These are phyloP conservation scores for Psilocybe subaeruginosa DNA, from an alignment of 768 basidiomycete species.

Conservation along the genomic window DNA sequence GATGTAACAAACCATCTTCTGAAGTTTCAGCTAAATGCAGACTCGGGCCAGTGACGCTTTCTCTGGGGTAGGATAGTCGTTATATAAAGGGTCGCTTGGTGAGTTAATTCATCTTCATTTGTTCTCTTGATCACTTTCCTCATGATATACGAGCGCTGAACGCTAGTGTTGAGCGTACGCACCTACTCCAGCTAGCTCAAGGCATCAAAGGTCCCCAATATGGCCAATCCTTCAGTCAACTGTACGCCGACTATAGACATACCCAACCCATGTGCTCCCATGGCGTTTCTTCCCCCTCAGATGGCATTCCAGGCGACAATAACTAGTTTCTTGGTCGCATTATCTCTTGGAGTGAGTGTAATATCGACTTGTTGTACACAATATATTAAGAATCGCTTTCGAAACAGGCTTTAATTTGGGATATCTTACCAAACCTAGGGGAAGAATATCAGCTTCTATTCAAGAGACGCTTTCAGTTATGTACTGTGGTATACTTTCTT, in stretches of 20 bases:
- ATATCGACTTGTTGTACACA: too few relatives aligned
- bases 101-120: neutral
- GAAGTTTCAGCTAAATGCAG: too few relatives aligned
- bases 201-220: neutral
- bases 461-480: neutral
- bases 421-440: neutral
- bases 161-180: neutral
- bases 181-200: neutral
- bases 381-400: too few relatives aligned
- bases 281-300: conserved; percentile 4
- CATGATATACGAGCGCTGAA: neutral
- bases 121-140: too few relatives aligned
- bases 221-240: neutral
- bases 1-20: too few relatives aligned
- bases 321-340: neutral
- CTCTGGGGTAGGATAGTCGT: too few relatives aligned
- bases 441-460: neutral
- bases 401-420: conserved; percentile 5
- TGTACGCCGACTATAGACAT: neutral
- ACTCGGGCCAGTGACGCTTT: too few relatives aligned
- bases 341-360: neutral
- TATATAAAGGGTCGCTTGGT: too few relatives aligned
- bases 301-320: neutral
- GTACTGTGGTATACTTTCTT: neutral
- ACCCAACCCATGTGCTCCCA: conserved; percentile 3